These are phyloP conservation scores for Magnolia officinalis DNA, from an alignment of 164 flowering plant species.

Conservation along the genomic window DNA sequence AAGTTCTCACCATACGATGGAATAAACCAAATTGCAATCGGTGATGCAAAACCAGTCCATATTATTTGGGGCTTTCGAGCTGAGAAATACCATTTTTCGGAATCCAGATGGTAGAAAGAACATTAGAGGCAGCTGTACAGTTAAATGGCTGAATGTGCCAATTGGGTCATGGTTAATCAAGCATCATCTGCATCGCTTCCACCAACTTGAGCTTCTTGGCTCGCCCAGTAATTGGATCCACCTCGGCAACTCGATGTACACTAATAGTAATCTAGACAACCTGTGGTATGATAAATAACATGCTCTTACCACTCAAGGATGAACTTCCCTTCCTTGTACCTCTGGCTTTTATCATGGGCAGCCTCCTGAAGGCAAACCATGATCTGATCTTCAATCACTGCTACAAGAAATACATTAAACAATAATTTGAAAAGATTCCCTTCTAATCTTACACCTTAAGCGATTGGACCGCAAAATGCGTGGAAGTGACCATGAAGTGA, in stretches of 20 bases:
- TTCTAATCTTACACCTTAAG: conserved; percentile 39
- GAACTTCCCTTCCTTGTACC: conserved; percentile 52
- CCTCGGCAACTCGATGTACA: background rate
- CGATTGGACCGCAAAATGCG: too few relatives aligned
- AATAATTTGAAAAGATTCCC: background rate
- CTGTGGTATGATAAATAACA: too few relatives aligned
- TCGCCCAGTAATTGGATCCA: conserved; percentile 60
- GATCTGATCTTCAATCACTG: background rate
- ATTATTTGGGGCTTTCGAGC: too few relatives aligned
- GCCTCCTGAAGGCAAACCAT: conserved; percentile 32
- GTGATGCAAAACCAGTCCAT: too few relatives aligned
- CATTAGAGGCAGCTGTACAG: conserved; percentile 40
- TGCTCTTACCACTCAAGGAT: conserved; percentile 45
- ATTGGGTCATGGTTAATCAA: conserved; percentile 7
- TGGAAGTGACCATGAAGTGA: too few relatives aligned
- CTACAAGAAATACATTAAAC: background rate
- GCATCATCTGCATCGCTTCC: conserved; percentile 46
- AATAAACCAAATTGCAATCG: too few relatives aligned
- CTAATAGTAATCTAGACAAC: background rate
- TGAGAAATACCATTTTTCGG: too few relatives aligned
- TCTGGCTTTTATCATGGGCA: conserved; percentile 46
- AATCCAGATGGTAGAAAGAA: too few relatives aligned
- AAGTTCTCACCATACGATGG: too few relatives aligned
- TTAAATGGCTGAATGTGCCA: conserved; percentile 7
- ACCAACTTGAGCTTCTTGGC: conserved; percentile 48